phyloP scores from a whole-genome alignment of 176 grass and related monocot species.

The Juncus effusus region DNA sequence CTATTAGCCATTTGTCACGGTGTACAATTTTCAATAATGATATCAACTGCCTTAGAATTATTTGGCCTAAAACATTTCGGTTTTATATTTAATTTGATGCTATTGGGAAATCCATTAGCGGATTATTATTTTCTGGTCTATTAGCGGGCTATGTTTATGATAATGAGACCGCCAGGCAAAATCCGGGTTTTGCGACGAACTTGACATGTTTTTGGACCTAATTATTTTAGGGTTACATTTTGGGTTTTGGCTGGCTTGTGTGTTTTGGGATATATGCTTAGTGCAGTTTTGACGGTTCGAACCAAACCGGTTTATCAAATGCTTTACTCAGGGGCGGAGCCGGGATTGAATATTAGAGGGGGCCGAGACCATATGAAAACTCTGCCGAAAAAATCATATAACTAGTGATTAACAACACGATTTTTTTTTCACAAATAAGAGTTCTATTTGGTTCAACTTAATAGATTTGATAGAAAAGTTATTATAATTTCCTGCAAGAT shows the following conservation, averaged over 20 bases:
- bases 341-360: too few relatives aligned
- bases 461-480: too few relatives aligned
- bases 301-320: slow-evolving; percentile 79
- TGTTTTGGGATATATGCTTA: slow-evolving; percentile 49
- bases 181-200: slow-evolving; percentile 37
- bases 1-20: slow-evolving; percentile 76
- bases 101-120: slow-evolving; percentile 78
- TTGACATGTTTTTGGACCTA: slow-evolving; percentile 60
- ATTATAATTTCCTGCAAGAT: too few relatives aligned
- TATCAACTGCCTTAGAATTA: slow-evolving; percentile 75
- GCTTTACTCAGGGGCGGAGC: too few relatives aligned
- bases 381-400: too few relatives aligned
- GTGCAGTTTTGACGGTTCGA: slow-evolving; percentile 59
- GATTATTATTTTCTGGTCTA: slow-evolving; percentile 76
- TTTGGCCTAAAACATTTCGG: slow-evolving; percentile 85
- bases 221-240: slow-evolving; percentile 79
- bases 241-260: slow-evolving; percentile 60
- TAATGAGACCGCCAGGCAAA: slow-evolving; percentile 60
- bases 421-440: too few relatives aligned
- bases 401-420: too few relatives aligned
- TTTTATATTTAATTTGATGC: slow-evolving; percentile 93
- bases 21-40: slow-evolving; percentile 83
- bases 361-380: too few relatives aligned
- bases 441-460: too few relatives aligned
- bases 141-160: slow-evolving; percentile 87